Conservation (phyloP, 352 stramenopile species). For the Poterioochromonas sp. region DNA sequence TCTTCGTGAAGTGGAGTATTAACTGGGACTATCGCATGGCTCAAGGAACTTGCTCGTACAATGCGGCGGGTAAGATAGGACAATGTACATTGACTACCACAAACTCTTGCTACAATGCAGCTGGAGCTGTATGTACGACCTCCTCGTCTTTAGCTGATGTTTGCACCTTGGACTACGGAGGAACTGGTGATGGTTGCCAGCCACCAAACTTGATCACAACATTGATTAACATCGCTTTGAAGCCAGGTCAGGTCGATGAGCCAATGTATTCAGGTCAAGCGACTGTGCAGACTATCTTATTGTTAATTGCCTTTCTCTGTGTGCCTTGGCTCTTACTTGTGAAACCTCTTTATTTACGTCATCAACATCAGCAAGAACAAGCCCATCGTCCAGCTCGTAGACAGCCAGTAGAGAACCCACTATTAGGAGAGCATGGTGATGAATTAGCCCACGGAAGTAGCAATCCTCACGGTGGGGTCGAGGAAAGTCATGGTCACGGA, state of each 20-base stretch:
- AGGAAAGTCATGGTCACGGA: conserved; percentile 27
- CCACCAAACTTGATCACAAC: conserved; percentile 94
- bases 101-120: background rate
- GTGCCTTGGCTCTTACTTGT: conserved; percentile 88
- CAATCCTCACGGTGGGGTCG: conserved; percentile 34
- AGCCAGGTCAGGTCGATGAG: conserved; percentile 80
- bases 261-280: conserved; percentile 87
- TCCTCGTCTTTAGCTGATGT: conserved; percentile 50
- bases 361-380: conserved; percentile 48
- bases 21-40: conserved; percentile 91
- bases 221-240: conserved; percentile 96
- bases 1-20: conserved; percentile 98
- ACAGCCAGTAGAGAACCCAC: background rate
- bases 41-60: conserved; percentile 57
- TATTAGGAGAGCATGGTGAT: conserved; percentile 38
- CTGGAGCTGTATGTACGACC: background rate
- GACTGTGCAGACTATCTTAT: conserved; percentile 68
- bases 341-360: conserved; percentile 84
- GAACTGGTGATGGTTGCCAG: conserved; percentile 81
- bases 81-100: background rate
- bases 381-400: background rate
- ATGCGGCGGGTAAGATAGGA: background rate
- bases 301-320: conserved; percentile 83
- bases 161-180: conserved; percentile 86
- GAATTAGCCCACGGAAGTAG: conserved; percentile 6